phyloP scores from a whole-genome alignment of 345 rosid genomes.

The Heritiera littoralis region DNA sequence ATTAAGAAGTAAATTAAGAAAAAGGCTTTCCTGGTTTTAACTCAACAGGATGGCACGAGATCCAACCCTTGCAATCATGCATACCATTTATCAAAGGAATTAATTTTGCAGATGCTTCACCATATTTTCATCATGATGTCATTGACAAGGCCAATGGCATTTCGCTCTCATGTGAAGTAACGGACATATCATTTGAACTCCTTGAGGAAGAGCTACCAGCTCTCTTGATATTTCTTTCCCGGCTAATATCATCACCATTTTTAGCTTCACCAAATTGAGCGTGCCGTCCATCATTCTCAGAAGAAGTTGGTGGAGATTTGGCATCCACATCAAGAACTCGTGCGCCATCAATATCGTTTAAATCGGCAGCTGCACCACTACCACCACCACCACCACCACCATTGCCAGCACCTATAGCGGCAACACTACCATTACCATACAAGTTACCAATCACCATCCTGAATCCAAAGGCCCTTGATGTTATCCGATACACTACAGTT shows the following conservation, averaged over 20 bases:
- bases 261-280: slow-evolving; percentile 1
- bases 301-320: background rate
- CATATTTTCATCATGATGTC: background rate
- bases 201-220: background rate
- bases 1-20: background rate
- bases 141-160: slow-evolving; percentile 9
- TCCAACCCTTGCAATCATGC: background rate
- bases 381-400: background rate
- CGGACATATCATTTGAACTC: background rate
- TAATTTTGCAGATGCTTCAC: background rate
- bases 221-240: background rate
- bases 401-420: background rate
- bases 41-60: background rate
- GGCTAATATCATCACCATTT: background rate
- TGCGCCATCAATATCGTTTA: background rate
- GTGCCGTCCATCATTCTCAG: background rate
- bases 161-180: slow-evolving; percentile 10
- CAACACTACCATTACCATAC: slow-evolving; percentile 25
- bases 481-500: slow-evolving; percentile 55
- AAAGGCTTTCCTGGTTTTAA: background rate
- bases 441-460: slow-evolving; percentile 45
- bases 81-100: background rate
- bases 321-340: slow-evolving; percentile 9
- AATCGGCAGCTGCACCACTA: background rate
- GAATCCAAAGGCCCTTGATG: slow-evolving; percentile 62